Percentiles rank a stretch among this genome's conserved stretches.
These are phyloP conservation scores for Raffaelea deltoideospora DNA, from an alignment of 2,329 filamentous ascomycete genomes.

Conservation along the genomic window DNA sequence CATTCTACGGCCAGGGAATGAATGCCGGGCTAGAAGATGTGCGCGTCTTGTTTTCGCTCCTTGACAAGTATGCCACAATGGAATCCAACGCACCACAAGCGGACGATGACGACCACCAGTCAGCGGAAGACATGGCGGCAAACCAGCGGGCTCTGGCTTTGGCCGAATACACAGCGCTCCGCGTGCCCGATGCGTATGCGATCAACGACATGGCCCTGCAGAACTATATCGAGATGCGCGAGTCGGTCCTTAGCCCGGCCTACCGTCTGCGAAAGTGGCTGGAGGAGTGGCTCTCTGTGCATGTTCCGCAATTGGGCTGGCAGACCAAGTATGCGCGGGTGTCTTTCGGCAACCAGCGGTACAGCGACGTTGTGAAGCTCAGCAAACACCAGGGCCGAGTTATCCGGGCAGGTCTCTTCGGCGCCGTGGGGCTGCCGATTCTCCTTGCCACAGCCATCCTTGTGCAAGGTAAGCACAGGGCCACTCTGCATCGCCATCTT, in stretches of 20 bases:
- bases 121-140: background rate
- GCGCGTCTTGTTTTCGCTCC: slow-evolving; percentile 64
- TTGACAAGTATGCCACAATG: slow-evolving; percentile 49
- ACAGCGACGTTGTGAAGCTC: slow-evolving; percentile 62
- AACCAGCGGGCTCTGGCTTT: slow-evolving; percentile 52
- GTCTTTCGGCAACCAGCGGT: slow-evolving; percentile 85
- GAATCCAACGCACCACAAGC: slow-evolving; percentile 5
- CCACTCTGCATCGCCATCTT: no score
- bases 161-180: slow-evolving; percentile 56
- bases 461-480: slow-evolving; percentile 5
- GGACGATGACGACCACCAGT: background rate
- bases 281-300: slow-evolving; percentile 68
- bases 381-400: slow-evolving; percentile 55
- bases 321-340: slow-evolving; percentile 84
- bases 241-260: slow-evolving; percentile 59
- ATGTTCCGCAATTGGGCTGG: slow-evolving; percentile 68
- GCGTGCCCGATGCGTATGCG: slow-evolving; percentile 65
- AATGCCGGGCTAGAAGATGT: slow-evolving; percentile 95
- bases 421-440: slow-evolving; percentile 13
- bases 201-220: slow-evolving; percentile 86
- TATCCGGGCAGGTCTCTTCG: slow-evolving; percentile 31
- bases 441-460: slow-evolving; percentile 7
- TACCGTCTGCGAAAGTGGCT: slow-evolving; percentile 74
- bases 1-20: slow-evolving; percentile 97
- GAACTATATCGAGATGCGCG: slow-evolving; percentile 91